Conservation (phyloP, 2,329 filamentous ascomycete genomes). For the Verticillium tricorpus region DNA sequence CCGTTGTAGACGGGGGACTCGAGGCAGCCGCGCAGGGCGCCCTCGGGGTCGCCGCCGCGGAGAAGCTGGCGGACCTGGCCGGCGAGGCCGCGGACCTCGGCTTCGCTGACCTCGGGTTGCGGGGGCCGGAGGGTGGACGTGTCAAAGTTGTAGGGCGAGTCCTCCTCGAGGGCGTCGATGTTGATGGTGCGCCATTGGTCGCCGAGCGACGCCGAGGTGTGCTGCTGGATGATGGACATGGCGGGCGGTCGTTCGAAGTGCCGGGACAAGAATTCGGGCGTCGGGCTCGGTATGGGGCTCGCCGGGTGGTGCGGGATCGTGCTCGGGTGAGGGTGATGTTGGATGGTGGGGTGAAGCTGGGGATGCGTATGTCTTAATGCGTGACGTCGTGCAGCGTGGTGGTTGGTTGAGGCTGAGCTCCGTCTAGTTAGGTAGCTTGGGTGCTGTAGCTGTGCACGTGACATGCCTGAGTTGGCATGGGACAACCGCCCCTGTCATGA, state of each 20-base stretch:
- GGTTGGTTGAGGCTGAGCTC: not conserved
- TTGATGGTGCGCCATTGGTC: conserved; percentile 85
- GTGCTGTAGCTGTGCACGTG: not conserved
- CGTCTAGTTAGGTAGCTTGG: not conserved
- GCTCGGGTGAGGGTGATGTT: not conserved
- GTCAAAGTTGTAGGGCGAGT: conserved; percentile 89
- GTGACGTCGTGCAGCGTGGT: not conserved
- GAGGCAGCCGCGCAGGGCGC: conserved; percentile 76
- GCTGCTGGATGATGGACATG: conserved; percentile 67
- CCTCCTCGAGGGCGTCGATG: conserved; percentile 85
- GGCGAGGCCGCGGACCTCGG: conserved; percentile 72
- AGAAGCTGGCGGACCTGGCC: conserved; percentile 84
- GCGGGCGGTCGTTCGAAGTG: not conserved
- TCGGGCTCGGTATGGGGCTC: not conserved
- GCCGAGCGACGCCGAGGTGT: conserved; percentile 54
- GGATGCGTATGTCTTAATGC: not conserved
- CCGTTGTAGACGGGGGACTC: conserved; percentile 78
- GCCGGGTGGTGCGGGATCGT: not conserved
- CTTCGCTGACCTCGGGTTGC: conserved; percentile 67
- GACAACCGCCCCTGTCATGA: not conserved
- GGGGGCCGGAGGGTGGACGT: conserved; percentile 76
- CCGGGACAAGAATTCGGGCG: not conserved
- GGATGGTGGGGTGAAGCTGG: not conserved
- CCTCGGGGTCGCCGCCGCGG: conserved; percentile 80
- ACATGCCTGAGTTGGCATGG: not conserved